phyloP scores from a whole-genome alignment of 352 stramenopile genomes.

The Pythium insidiosum region DNA sequence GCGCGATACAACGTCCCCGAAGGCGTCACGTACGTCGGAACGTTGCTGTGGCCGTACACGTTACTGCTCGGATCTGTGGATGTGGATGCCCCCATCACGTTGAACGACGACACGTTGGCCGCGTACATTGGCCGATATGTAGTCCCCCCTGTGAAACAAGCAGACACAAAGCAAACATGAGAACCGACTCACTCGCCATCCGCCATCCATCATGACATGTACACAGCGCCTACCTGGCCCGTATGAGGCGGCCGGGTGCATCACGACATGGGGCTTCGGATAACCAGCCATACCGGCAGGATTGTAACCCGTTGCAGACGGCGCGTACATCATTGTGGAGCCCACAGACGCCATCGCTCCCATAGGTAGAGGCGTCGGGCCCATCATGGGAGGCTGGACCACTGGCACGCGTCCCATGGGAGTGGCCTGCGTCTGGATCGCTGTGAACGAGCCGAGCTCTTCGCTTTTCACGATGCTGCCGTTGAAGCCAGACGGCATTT shows the following conservation, averaged over 20 bases:
- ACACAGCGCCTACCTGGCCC: too few relatives aligned
- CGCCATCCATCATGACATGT: too few relatives aligned
- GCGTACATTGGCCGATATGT: constrained; percentile 10
- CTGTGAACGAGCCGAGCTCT: constrained; percentile 41
- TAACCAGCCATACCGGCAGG: constrained; percentile 3
- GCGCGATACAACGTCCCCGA: too few relatives aligned
- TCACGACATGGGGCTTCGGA: constrained; percentile 10
- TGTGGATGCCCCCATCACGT: too few relatives aligned
- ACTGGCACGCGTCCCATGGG: constrained; percentile 23
- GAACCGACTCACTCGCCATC: too few relatives aligned
- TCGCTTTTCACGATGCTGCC: constrained; percentile 59
- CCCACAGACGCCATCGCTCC: constrained; percentile 2
- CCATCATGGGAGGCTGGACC: constrained; percentile 16
- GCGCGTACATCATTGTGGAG: constrained; percentile 9
- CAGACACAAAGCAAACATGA: too few relatives aligned
- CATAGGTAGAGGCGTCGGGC: constrained; percentile 2
- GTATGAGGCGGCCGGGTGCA: constrained; percentile 24
- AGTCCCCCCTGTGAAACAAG: too few relatives aligned
- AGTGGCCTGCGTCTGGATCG: constrained; percentile 25
- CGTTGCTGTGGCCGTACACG: constrained; percentile 26
- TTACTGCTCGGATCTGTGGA: constrained; percentile 36
- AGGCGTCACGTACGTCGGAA: constrained; percentile 8
- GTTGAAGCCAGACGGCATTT: constrained; percentile 22
- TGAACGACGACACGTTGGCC: neutral
- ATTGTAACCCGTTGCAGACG: constrained; percentile 5